Percentiles rank a stretch among this genome's conserved stretches.
These are phyloP conservation scores for Xanthoconium stramineum DNA, from an alignment of 768 basidiomycete genomes.

Conservation along the genomic window DNA sequence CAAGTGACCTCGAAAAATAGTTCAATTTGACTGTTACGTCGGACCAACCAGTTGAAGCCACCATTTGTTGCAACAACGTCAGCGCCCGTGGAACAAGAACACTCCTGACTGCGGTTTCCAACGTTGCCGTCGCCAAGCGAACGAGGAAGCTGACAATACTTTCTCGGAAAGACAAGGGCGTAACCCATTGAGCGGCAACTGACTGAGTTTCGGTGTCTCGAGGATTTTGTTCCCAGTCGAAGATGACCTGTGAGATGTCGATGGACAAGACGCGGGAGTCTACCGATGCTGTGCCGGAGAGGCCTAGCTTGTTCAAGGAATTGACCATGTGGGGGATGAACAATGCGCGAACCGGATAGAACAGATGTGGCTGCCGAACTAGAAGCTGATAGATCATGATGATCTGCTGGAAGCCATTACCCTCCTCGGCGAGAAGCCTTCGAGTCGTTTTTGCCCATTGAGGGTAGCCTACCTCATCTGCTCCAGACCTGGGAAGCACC, in stretches of 20 bases:
- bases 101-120: constrained; percentile 40
- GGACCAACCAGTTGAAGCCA: constrained; percentile 81
- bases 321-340: constrained; percentile 94
- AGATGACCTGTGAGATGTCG: constrained; percentile 88
- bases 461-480: constrained; percentile 56
- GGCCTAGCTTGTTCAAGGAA: constrained; percentile 84
- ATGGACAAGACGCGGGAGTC: constrained; percentile 87
- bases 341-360: constrained; percentile 88
- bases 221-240: constrained; percentile 84
- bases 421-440: constrained; percentile 85
- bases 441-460: constrained; percentile 87
- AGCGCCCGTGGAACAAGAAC: constrained; percentile 62
- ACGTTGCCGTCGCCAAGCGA: constrained; percentile 73
- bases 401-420: constrained; percentile 61
- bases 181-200: constrained; percentile 54
- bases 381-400: constrained; percentile 89
- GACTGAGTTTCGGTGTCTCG: constrained; percentile 28
- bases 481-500: constrained; percentile 64
- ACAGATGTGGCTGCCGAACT: constrained; percentile 84
- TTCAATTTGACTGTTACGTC: constrained; percentile 90
- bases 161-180: constrained; percentile 79
- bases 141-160: constrained; percentile 94
- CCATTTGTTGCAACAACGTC: constrained; percentile 67
- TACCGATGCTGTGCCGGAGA: constrained; percentile 61
- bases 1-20: constrained; percentile 83